Evolutionary conservation across 2,329 filamentous ascomycete species (phyloP), one percentile per base, ranked within the genome.

Genomic region (Trichoderma breve): DNA sequence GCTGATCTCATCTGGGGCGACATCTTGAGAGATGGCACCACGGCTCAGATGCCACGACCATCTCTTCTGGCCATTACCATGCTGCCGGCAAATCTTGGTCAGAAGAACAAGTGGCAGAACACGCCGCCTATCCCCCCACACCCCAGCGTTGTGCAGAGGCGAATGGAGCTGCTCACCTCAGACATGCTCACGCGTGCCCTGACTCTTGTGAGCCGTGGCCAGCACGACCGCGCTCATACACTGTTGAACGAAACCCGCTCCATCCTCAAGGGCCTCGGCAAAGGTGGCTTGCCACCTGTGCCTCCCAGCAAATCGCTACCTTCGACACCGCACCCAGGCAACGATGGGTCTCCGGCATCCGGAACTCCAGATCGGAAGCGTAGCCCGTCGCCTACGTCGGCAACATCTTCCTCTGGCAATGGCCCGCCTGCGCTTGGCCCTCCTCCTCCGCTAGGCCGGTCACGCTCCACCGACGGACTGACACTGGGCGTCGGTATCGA

Each of bases 131-230:
- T 99, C 73, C 96, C 96, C 15, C 95, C 96, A 60, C 96, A 98
- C 79, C 95, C 96, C 5, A 93, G 92, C 74, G 94, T 99, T 73
- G 95, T 99, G 7, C 96, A 99, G 83, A 90, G 96, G 53, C 92
- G 96, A 60, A 99, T 99, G 96, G 96, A 99, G 82, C 86, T 99
- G 34, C 88, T 99, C 68, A 98, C 96, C 3, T 98, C 95, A 1
- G 96, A 99, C 80, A 99, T 99, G 96, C 88, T 99, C 74, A 97
- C 94, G 8, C 88, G 96, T 72, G 95, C 96, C 15, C 84, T 99
- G 73, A 97, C 94, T 0, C 88, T 99, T 24, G 95, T 98, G 24
- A 93, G 93, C 73, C 90, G 94, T 47, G 94, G 93, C 39, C 95
- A 98, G 82, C 93, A 98, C 79, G 96, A 99, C 78, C 92, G 95